A percentile compares a stretch with the other conserved stretches of the same genome.
Conservation (phyloP, 2,329 filamentous ascomycete species). For the Colletotrichum acutatum region DNA sequence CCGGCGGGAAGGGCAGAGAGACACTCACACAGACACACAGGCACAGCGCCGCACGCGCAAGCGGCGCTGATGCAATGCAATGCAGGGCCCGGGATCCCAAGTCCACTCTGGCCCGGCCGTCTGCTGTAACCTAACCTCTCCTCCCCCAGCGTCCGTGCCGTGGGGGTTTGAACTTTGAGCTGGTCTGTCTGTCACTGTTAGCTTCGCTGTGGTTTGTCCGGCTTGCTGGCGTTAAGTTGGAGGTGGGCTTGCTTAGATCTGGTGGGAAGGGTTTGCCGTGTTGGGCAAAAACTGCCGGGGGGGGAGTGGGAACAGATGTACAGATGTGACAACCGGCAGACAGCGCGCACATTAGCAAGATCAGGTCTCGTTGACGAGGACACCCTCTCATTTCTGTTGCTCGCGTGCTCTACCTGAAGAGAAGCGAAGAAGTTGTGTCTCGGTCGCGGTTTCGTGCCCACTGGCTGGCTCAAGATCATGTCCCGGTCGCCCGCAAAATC, state of each 20-base stretch:
- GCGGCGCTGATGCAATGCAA: conserved; percentile 31
- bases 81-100: conserved; percentile 9
- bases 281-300: background rate
- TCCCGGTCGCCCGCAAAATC: conserved; percentile 27
- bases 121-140: background rate
- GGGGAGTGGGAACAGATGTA: too few relatives aligned
- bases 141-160: background rate
- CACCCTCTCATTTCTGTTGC: conserved; percentile 14
- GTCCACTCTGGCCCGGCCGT: background rate
- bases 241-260: background rate
- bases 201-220: background rate
- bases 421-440: background rate
- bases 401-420: background rate
- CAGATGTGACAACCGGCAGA: background rate
- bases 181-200: background rate
- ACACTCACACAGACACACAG: background rate
- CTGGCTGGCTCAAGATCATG: background rate
- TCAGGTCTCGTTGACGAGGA: conserved; percentile 17
- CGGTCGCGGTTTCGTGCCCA: background rate
- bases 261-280: background rate
- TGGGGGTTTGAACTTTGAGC: background rate
- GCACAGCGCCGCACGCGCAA: background rate
- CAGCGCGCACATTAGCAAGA: background rate
- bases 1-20: background rate
- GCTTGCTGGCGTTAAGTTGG: background rate